A percentile compares a stretch with the other conserved stretches of the same genome.
Conservation (phyloP, 1,284 basidiomycete species). For the Boletus semigastroideus region DNA sequence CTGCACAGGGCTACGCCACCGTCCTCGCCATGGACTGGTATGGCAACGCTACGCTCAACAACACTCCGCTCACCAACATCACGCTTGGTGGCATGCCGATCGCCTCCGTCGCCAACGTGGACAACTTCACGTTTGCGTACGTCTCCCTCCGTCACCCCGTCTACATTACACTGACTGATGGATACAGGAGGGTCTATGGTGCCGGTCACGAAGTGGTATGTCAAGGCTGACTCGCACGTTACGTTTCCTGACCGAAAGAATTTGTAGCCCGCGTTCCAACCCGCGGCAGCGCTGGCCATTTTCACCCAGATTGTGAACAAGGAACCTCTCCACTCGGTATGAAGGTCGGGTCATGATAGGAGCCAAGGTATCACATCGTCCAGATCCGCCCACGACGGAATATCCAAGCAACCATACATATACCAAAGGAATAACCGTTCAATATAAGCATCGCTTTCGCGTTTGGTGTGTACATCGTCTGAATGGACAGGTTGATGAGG, state of each 20-base stretch:
- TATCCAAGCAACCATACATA: constrained; percentile 63
- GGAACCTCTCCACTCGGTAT: constrained; percentile 57
- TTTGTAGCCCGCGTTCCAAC: constrained; percentile 56
- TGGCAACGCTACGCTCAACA: constrained; percentile 47
- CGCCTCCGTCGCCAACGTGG: constrained; percentile 61
- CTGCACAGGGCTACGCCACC: constrained; percentile 40
- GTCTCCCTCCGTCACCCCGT: constrained; percentile 19
- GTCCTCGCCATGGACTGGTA: constrained; percentile 65
- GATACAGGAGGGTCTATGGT: constrained; percentile 47
- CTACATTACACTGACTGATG: not conserved
- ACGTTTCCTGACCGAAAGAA: constrained; percentile 3
- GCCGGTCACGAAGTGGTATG: constrained; percentile 62
- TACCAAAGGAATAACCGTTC: constrained; percentile 55
- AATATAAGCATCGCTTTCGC: constrained; percentile 65
- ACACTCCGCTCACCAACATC: constrained; percentile 56
- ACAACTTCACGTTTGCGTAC: constrained; percentile 62
- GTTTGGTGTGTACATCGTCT: constrained; percentile 79
- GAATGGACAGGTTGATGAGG: constrained; percentile 75
- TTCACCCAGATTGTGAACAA: constrained; percentile 53
- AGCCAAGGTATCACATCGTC: constrained; percentile 10
- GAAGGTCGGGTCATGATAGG: not conserved
- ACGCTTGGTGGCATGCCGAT: constrained; percentile 50
- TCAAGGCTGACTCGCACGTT: constrained; percentile 5
- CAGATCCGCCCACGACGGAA: constrained; percentile 26
- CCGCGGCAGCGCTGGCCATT: constrained; percentile 53